Percentiles rank a stretch among this genome's conserved stretches.
Conservation (phyloP, 441 rosid genomes). For the Melastoma candidum region DNA sequence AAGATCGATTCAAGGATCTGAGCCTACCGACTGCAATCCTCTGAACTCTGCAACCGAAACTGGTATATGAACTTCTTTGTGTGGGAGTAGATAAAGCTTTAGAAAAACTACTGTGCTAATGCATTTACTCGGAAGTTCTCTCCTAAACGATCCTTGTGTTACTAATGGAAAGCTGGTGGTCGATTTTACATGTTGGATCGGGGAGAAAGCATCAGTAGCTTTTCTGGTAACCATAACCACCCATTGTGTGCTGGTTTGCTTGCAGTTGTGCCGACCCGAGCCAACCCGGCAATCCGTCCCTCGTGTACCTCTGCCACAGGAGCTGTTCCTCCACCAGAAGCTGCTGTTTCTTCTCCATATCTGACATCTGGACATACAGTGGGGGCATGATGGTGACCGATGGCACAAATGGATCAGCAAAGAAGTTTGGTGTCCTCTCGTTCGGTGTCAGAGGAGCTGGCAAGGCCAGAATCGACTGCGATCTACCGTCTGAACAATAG, state of each 20-base stretch:
- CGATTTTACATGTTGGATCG: background rate
- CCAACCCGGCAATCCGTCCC: constrained; percentile 44
- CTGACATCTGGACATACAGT: constrained; percentile 49
- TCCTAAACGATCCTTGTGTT: background rate
- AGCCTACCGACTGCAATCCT: too few relatives aligned
- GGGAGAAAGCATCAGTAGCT: constrained; percentile 9
- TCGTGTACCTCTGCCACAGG: constrained; percentile 46
- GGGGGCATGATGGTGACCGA: constrained; percentile 36
- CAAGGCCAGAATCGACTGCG: background rate
- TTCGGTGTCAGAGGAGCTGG: background rate
- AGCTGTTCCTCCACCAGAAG: constrained; percentile 39
- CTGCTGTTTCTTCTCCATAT: constrained; percentile 51
- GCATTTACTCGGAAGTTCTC: background rate
- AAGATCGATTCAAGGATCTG: too few relatives aligned
- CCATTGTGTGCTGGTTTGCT: constrained; percentile 18
- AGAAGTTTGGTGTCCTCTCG: background rate
- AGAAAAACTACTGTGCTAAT: too few relatives aligned
- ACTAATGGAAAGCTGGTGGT: background rate
- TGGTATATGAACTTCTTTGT: too few relatives aligned
- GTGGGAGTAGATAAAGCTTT: too few relatives aligned
- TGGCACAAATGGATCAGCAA: constrained; percentile 47
- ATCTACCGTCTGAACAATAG: background rate
- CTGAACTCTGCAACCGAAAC: too few relatives aligned
- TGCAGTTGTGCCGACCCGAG: constrained; percentile 22
- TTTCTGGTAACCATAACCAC: constrained; percentile 17